A percentile compares a stretch with the other conserved stretches of the same genome.
These are phyloP conservation scores for Penicillium manginii DNA, from an alignment of 495 filamentous ascomycete species.

Conservation along the genomic window DNA sequence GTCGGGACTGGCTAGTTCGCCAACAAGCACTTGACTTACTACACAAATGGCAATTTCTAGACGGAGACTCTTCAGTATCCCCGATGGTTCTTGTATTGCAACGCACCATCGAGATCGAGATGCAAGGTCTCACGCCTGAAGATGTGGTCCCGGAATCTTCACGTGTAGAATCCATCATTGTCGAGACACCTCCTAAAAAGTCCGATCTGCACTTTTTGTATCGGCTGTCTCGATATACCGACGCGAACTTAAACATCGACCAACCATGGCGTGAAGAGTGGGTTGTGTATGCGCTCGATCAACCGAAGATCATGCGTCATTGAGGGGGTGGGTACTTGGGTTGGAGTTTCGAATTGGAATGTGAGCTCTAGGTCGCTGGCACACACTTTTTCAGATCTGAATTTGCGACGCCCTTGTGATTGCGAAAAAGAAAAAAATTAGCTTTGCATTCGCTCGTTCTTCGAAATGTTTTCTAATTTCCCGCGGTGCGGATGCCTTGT, in stretches of 20 bases:
- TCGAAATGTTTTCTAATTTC: too few relatives aligned
- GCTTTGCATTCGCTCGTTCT: too few relatives aligned
- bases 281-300: constrained; percentile 31
- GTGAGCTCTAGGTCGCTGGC: too few relatives aligned
- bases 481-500: too few relatives aligned
- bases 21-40: constrained; percentile 16
- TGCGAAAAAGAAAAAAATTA: too few relatives aligned
- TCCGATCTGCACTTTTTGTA: neutral
- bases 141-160: constrained; percentile 16
- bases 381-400: too few relatives aligned
- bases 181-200: neutral
- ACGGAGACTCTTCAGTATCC: constrained; percentile 15
- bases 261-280: neutral
- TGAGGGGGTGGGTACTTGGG: neutral
- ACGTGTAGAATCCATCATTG: constrained; percentile 14
- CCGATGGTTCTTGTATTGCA: constrained; percentile 11
- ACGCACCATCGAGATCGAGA: constrained; percentile 18
- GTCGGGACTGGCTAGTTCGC: constrained; percentile 23
- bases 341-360: neutral
- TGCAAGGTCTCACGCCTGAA: constrained; percentile 8
- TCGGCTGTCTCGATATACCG: neutral
- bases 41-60: constrained; percentile 10
- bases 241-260: neutral
- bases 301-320: neutral
- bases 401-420: too few relatives aligned